Conservation (phyloP, 768 basidiomycete species). For the Tricholoma saponaceum region DNA sequence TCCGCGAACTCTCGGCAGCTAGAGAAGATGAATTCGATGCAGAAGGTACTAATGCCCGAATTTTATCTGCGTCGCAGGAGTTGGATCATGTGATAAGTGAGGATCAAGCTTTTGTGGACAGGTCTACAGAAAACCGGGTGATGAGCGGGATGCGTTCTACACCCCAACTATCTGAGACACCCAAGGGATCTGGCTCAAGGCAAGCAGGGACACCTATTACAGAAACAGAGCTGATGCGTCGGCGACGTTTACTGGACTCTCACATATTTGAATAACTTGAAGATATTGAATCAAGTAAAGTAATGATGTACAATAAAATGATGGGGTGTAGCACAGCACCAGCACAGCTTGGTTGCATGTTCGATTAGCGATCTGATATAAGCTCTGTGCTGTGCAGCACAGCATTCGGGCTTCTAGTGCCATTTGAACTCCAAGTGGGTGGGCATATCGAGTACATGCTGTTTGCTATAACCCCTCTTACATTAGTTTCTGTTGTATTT, state of each 20-base stretch:
- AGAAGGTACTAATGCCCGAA: not conserved
- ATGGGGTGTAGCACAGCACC: conserved; percentile 8
- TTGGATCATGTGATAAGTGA: not conserved
- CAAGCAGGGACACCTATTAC: conserved; percentile 64
- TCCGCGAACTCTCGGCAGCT: not conserved
- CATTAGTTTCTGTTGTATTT: not conserved
- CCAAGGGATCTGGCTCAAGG: conserved; percentile 29
- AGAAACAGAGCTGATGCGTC: conserved; percentile 75
- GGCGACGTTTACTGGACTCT: conserved; percentile 72
- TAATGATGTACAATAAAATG: conserved; percentile 9
- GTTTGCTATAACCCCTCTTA: not conserved
- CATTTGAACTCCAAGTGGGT: no score
- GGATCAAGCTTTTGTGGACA: not conserved
- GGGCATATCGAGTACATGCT: not conserved
- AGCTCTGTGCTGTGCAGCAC: conserved; percentile 38
- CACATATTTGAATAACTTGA: conserved; percentile 60
- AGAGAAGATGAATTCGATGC: not conserved
- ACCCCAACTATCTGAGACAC: conserved; percentile 14
- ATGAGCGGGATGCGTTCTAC: conserved; percentile 8
- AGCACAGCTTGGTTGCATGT: conserved; percentile 29
- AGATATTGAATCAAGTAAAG: no score
- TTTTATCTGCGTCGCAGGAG: not conserved
- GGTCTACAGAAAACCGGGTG: conserved; percentile 1
- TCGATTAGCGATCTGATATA: conserved; percentile 24
- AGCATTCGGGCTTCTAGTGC: conserved; percentile 24